Evolutionary conservation across 805 yeast species (phyloP), one percentile per base, ranked within the genome.

Genomic region (Metschnikowia anglica): DNA sequence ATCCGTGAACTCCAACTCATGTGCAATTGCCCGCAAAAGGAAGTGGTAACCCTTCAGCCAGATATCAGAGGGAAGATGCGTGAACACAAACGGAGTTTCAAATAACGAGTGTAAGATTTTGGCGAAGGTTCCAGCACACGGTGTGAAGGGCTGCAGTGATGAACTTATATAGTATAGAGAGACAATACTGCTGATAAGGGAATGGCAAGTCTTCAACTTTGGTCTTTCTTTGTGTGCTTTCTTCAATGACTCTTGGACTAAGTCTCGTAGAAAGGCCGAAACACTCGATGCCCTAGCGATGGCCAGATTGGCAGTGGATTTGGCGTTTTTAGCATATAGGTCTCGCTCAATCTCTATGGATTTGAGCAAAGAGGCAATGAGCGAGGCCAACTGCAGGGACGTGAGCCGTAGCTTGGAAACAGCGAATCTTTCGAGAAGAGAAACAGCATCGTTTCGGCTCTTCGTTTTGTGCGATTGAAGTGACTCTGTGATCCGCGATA

Each of bases 301-400:
- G 2, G 60, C 60, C 4, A 66, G 48, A 8, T 49, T 37, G 0
- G 71, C 41, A 5, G 18, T 29, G 9, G 32, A 15, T 29, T 16
- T 29, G 9, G 52, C 49, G 34, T 44, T 59, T 41, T 56, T 57
- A 15, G 36, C 62, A 44, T 55, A 66, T 3, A 59, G 30, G 1
- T 56, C 49, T n/a, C 62, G 55, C 44, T 79, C 83, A 12, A 51
- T 51, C 23, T 62, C 69, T 49, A 58, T 38, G 56, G 59, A 46
- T 11, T 49, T 50, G n/a, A 65, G 51, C 2, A 65, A 45, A 5
- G 65, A 60, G n/a, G 46, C 44, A 6, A 52, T 38, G 24, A 69
- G 44, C 3, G 51, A 36, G 24, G 51, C 49, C 47, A 62, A 56
- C 29, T 56, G 63, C 34, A 53, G 55, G 16, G 58, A 31, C 3